These are phyloP conservation scores for Bacidia gigantensis DNA, from an alignment of 495 filamentous ascomycete species.

Conservation along the genomic window DNA sequence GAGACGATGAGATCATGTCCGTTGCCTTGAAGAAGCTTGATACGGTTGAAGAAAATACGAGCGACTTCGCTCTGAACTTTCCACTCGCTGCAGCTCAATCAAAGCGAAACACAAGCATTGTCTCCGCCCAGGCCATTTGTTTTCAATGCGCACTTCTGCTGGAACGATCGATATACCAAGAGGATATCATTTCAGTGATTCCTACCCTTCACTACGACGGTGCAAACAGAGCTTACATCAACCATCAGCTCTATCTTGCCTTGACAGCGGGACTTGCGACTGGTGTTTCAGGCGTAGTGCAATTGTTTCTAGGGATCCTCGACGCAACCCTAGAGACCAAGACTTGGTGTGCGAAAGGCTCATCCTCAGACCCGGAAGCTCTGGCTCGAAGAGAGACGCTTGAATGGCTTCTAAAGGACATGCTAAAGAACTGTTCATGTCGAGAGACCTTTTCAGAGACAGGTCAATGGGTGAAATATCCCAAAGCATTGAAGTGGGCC, in stretches of 20 bases:
- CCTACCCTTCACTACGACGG: slow-evolving; percentile 15
- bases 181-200: slow-evolving; percentile 8
- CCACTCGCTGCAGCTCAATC: slow-evolving; percentile 19
- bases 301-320: slow-evolving; percentile 24
- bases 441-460: slow-evolving; percentile 21
- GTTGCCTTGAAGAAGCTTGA: slow-evolving; percentile 24
- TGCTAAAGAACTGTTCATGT: slow-evolving; percentile 12
- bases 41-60: slow-evolving; percentile 16
- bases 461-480: slow-evolving; percentile 17
- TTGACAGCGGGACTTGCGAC: slow-evolving; percentile 14
- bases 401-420: slow-evolving; percentile 18
- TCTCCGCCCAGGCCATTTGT: slow-evolving; percentile 22
- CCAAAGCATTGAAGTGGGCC: slow-evolving; percentile 17
- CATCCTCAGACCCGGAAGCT: slow-evolving; percentile 12
- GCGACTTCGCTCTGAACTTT: slow-evolving; percentile 19
- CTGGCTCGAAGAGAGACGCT: slow-evolving; percentile 16
- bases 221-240: slow-evolving; percentile 20
- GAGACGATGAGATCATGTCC: slow-evolving; percentile 22
- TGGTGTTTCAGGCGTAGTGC: slow-evolving; percentile 17
- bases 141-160: slow-evolving; percentile 20
- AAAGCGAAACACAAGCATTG: slow-evolving; percentile 19
- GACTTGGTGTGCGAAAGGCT: slow-evolving; percentile 19
- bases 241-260: slow-evolving; percentile 20
- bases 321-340: slow-evolving; percentile 22
- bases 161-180: slow-evolving; percentile 18